These are phyloP conservation scores for Aureococcus anophagefferens DNA, from an alignment of 108 stramenopile species.

Conservation along the genomic window DNA sequence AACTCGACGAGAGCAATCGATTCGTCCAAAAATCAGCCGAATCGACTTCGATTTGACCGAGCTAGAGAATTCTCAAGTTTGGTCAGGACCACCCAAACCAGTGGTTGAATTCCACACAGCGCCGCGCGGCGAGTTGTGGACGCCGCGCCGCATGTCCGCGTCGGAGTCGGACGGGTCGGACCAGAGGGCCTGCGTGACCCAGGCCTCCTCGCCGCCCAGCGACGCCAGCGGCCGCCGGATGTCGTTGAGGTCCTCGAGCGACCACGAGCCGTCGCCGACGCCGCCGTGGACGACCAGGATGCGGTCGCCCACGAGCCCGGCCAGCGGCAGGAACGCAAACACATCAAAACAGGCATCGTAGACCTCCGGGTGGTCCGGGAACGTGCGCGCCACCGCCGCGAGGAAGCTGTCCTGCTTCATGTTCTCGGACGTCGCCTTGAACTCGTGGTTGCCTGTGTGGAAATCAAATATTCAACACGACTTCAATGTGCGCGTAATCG, in stretches of 20 bases:
- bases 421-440: conserved; percentile 4
- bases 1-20: too few relatives aligned
- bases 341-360: conserved; percentile 17
- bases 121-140: conserved; percentile 32
- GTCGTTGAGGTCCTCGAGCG: conserved; percentile 38
- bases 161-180: conserved; percentile 34
- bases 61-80: too few relatives aligned
- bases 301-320: conserved; percentile 26
- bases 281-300: conserved; percentile 16
- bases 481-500: too few relatives aligned
- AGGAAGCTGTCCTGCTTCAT: too few relatives aligned
- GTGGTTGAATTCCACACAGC: too few relatives aligned
- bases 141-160: conserved; percentile 24
- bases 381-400: too few relatives aligned
- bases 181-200: conserved; percentile 37
- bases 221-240: conserved; percentile 6
- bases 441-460: conserved; percentile 30
- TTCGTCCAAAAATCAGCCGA: too few relatives aligned
- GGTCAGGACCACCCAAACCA: too few relatives aligned
- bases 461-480: too few relatives aligned
- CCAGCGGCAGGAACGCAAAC: conserved; percentile 18
- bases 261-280: not conserved
- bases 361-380: not conserved
- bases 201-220: conserved; percentile 37
- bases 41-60: too few relatives aligned